These are phyloP conservation scores for Penicillium sp. DNA, from an alignment of 2,329 filamentous ascomycete genomes.

Conservation along the genomic window DNA sequence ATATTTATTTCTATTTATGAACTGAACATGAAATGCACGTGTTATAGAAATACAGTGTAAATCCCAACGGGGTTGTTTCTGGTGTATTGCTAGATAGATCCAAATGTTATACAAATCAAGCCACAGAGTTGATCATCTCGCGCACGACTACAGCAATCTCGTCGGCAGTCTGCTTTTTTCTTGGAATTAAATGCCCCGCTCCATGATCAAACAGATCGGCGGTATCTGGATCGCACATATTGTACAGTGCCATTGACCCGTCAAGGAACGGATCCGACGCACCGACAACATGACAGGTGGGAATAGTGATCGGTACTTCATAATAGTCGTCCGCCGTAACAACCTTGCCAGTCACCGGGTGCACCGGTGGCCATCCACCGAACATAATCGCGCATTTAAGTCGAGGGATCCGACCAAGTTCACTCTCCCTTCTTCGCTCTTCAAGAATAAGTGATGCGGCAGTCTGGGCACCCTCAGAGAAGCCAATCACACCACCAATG, in stretches of 20 bases:
- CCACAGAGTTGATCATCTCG: constrained; percentile 14
- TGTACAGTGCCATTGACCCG: constrained; percentile 41
- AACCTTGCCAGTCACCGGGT: constrained; percentile 13
- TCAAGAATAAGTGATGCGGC: constrained; percentile 24
- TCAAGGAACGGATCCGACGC: constrained; percentile 40
- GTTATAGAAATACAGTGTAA: background rate
- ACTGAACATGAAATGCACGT: background rate
- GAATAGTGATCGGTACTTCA: constrained; percentile 19
- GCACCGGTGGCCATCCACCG: constrained; percentile 20
- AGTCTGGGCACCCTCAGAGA: constrained; percentile 24
- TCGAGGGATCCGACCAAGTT: constrained; percentile 13
- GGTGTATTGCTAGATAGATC: background rate
- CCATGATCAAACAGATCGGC: constrained; percentile 46
- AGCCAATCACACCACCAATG: constrained; percentile 26
- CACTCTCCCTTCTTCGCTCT: constrained; percentile 12
- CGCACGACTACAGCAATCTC: constrained; percentile 31
- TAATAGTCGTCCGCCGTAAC: constrained; percentile 16
- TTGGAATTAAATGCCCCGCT: constrained; percentile 43
- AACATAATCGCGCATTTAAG: constrained; percentile 24
- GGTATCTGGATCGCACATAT: constrained; percentile 42
- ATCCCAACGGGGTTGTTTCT: background rate
- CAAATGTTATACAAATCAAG: background rate
- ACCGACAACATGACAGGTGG: constrained; percentile 32
- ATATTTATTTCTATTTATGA: background rate
- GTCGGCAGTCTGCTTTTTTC: constrained; percentile 29